Evolutionary conservation across 2,329 filamentous ascomycete genomes (phyloP).

Genomic region (Apiospora pterosperma): DNA sequence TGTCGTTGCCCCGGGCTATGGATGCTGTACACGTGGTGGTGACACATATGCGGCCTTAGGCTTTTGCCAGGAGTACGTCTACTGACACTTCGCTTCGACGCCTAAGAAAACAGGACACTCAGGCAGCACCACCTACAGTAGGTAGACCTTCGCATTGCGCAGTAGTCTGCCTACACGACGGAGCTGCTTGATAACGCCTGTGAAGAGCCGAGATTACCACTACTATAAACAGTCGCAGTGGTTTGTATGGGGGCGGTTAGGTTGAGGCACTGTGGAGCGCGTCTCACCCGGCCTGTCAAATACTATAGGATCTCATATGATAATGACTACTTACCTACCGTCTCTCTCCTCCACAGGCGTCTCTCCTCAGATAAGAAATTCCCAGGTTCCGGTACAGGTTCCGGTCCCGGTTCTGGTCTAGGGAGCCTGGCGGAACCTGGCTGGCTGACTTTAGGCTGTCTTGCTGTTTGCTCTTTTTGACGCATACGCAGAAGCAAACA

Average conservation of each 20-base stretch:
- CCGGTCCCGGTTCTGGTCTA: neutral
- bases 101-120: neutral
- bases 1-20: neutral
- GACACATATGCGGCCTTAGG: neutral
- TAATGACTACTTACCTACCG: neutral
- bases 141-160: neutral
- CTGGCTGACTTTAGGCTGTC: neutral
- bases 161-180: neutral
- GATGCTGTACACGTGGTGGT: slow-evolving; percentile 1
- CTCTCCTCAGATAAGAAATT: too few relatives aligned
- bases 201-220: slow-evolving; percentile 1
- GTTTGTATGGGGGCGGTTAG: neutral
- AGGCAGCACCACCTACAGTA: neutral
- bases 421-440: neutral
- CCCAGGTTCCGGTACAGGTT: too few relatives aligned
- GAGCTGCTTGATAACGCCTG: neutral
- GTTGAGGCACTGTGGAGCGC: neutral
- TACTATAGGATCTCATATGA: neutral
- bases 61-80: neutral
- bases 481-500: neutral
- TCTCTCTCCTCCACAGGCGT: neutral
- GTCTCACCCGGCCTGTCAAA: neutral
- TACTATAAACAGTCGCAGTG: neutral
- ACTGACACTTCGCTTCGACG: neutral
- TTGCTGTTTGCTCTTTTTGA: neutral